Base-by-base conservation (phyloP, 352 stramenopile species). In the Thraustotheca clavata region DNA sequence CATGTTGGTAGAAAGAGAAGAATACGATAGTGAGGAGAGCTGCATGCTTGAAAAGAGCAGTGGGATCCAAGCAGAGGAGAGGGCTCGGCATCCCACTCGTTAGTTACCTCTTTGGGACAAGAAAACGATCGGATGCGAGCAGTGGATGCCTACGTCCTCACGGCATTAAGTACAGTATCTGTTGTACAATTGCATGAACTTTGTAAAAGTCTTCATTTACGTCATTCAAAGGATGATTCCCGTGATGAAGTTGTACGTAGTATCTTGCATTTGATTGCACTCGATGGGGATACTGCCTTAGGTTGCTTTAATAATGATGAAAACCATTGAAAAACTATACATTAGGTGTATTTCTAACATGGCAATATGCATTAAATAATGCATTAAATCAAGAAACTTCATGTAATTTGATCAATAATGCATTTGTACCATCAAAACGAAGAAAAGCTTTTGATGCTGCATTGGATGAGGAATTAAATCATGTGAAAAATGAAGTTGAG, bases 211-310 rank as follows among this genome's bases (percentile, higher is more conserved):
- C n/a, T 60, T 60, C 50, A 60, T 29, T 73, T 91, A 16, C 78
- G 89, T 47, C 65, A 82, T 39, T 72, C 76, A 32, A 73, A 73
- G 18, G 88, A 76, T 43, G 75, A 86, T 31, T 72, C 84, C 41
- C 80, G 80, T 29, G 31, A 40, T 2, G 82, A 91, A 54, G 73
- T 88, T 18, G 74, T 88, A 36, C 74, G 77, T 39, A 69, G 87
- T 20, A 60, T 91, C 18, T 80, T 77, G 0, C 77, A 79, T 0
- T 62, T 91, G 12, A 62, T 91, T 2, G 86, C 76, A 49, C 70
- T 89, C 35, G 82, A 91, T 59, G 75, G 89, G 49, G 79, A 91
- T 68, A 86, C 82, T 3, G 72, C 82, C 4, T 71, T 91, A 0
- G 81, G 69, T 71, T n/a, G n/a, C n/a, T n/a, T n/a, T n/a, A n/a